Base-by-base conservation (phyloP, 179 eudicot genomes). In the Actinidia arguta region DNA sequence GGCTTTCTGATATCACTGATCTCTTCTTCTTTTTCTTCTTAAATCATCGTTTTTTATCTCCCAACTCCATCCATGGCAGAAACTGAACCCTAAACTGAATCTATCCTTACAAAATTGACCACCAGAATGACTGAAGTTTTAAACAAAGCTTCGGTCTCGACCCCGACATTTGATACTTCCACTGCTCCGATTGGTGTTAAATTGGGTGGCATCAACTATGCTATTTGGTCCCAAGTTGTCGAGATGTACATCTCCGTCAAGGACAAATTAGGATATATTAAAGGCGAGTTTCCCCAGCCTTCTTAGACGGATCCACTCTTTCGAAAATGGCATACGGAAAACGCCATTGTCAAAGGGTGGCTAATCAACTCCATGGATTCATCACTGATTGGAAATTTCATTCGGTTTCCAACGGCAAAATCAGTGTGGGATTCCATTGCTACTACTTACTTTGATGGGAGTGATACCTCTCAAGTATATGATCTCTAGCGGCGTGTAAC, bases 161-260 rank as follows among this genome's bases (percentile, higher is more conserved):
- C 71, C 71, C 31, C 2, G 36, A 62, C 68, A 14, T n/a, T 5
- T 31, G 18, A 66, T 5, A 66, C 42, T 31, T 31, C 46, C 0
- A 16, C 48, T 75, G 46, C 46, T 24, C 31, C 24, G 8, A 75
- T 75, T 36, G 79, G 22, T 27, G 42, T 74, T 54, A 74, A 74
- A 27, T 54, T 74, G 42, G 39, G 52, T 12, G 62, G 63, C 24
- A 73, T 59, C 39, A 74, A 52, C 59, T 74, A 50, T 56, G 79
- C 79, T 55, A 13, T 75, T 6, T 52, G 78, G 79, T 75, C 48
- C n/a, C 79, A 75, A 51, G 44, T 75, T 75, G 18, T 75, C 14
- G 42, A 75, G 63, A 75, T 75, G 79, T 75, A 75, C 44, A 75
- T 27, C 78, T 74, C 42, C 20, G 78, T 6, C 62, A 56, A 56